Evolutionary conservation across 805 yeast genomes (phyloP), one percentile per base, ranked within the genome.

Genomic region (Suhomyces vadensis): DNA sequence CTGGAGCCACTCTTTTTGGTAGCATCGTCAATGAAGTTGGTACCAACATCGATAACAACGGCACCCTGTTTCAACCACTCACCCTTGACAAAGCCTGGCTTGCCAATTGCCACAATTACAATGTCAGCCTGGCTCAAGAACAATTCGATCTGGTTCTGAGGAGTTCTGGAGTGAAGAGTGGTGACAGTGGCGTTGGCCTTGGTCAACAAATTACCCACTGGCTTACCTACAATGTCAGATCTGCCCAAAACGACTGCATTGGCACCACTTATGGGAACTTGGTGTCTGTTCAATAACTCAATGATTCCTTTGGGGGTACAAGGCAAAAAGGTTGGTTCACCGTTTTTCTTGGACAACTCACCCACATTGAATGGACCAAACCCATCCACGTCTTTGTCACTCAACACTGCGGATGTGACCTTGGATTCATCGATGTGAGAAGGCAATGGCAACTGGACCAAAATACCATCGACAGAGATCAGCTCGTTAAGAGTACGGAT

Each of bases 1-100:
- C 83, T 81, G 58, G 75, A 79, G 17, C 97, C 97, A 19, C 86
- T 81, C 61, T 85, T 85, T 56, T 81, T 84, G 23, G 82, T 61
- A 8, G 79, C 61, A 65, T 92, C 97, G 8, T 85, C 82, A 48
- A 87, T 77, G 64, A 85, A 91, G 69, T 94, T 92, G 58, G 89
- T 92, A 55, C 99, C 99, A 46, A 92, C 99, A 65, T 92, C 99
- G 46, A 92, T 81, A 13, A 94, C 91, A 10, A 88, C 81, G 37
- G 88, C 85, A 38, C 87, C 96, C 31, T 78, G 75, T 65, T 92
- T 94, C 55, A 92, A 69, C 89, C 95, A 83, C 47, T 85, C 95
- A 37, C 89, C 95, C 63, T 87, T 82, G 50, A 92, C 87, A 57
- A 78, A 91, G 46, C 82, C 81, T 17, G 97, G 87, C 48, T 79